A percentile compares a stretch with the other conserved stretches of the same genome.
Conservation (phyloP, 2,329 filamentous ascomycete genomes). For the Stylonectria norvegica region DNA sequence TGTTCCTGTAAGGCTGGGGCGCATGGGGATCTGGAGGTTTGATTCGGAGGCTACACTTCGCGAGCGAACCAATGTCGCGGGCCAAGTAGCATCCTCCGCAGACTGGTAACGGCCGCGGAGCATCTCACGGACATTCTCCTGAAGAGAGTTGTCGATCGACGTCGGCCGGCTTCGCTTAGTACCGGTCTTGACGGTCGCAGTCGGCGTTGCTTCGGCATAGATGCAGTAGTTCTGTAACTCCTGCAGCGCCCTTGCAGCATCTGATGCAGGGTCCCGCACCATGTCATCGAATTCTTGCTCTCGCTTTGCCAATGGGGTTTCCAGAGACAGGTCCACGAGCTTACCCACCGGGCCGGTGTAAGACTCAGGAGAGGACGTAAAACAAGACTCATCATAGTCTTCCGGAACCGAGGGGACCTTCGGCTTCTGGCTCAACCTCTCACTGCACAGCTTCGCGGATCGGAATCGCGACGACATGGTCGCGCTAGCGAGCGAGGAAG, state of each 20-base stretch:
- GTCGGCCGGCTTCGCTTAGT: constrained; percentile 58
- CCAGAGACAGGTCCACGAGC: constrained; percentile 47
- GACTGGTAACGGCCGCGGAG: constrained; percentile 40
- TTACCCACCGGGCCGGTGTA: constrained; percentile 53
- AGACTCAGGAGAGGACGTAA: constrained; percentile 55
- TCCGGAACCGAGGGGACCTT: constrained; percentile 57
- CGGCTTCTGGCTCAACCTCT: constrained; percentile 52
- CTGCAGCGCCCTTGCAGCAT: constrained; percentile 57
- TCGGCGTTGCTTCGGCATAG: constrained; percentile 35
- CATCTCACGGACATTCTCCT: constrained; percentile 65
- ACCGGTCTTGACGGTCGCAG: constrained; percentile 33
- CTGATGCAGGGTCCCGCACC: constrained; percentile 42
- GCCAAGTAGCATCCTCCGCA: constrained; percentile 30
- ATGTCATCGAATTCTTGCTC: constrained; percentile 45
- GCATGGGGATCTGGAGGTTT: constrained; percentile 37
- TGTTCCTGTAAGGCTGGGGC: constrained; percentile 44
- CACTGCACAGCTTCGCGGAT: constrained; percentile 52
- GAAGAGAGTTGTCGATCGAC: constrained; percentile 58
- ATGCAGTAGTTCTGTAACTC: constrained; percentile 56
- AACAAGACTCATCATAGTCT: constrained; percentile 48
- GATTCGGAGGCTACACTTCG: constrained; percentile 23
- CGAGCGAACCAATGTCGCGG: constrained; percentile 38
- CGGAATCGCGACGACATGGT: constrained; percentile 62
- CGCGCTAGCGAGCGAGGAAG: constrained; percentile 59
- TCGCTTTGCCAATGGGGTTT: constrained; percentile 44